Evolutionary conservation across 495 filamentous ascomycete genomes (phyloP), one percentile per base, ranked within the genome.

Genomic region (Massariosphaeria phaeospora): DNA sequence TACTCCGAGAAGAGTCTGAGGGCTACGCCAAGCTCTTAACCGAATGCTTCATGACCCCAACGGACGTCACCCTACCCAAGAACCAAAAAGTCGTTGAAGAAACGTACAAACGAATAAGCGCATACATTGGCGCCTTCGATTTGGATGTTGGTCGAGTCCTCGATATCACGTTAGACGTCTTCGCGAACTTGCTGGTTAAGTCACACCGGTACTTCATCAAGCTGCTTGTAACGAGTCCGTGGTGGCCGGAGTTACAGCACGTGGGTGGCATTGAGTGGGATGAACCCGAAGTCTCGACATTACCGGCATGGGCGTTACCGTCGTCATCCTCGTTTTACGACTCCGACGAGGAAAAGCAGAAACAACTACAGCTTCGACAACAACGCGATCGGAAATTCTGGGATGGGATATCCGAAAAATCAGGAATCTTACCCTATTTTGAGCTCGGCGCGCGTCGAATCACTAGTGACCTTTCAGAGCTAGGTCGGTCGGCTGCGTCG

Each of bases 1-100:
- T 99, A 2, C 74, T 99, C 15, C 80, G 94, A 26, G 94, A 99
- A 74, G 94, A 99, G 69, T 86, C 88, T 0, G 94, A 99, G 69
- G 94, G 94, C 26, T 99, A 91, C 64, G 84, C 79, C 13, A 96
- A 96, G 69, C 76, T 96, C 17, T 73, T 90, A 9, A 93, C 89
- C 0, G 89, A 96, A 66, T 82, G 93, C 26, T 95, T 91, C 64
- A 89, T 86, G 6, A 89, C 86, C 0, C n/a, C n/a, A n/a, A n/a
- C n/a, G n/a, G 41, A 50, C 11, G 42, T 62, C 29, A 81, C 75
- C 56, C 78, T 79, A 49, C 74, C 77, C 11, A 79, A 79, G 11
- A 79, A 79, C 3, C 75, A 77, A 41, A 83, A 86, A 54, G 75
- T 81, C 23, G 83, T 84, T 2, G 77, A 78, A 39, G 79, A 84